Evolutionary conservation across 495 filamentous ascomycete genomes (phyloP).

Genomic region (Tetracladium marchalianum): DNA sequence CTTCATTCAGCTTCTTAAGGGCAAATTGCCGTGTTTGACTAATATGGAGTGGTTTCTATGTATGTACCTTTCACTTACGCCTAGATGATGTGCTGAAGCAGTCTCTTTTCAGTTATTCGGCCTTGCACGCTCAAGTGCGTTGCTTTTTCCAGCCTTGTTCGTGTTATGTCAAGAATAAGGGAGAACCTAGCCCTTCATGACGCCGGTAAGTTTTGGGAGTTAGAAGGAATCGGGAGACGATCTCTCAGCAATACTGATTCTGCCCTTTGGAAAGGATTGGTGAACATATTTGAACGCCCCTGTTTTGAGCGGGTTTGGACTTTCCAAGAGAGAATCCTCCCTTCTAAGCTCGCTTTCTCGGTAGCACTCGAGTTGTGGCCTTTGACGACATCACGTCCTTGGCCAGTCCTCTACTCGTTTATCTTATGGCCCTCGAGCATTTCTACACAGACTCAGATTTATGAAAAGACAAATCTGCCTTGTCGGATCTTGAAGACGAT

Average conservation of each 20-base stretch:
- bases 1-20: too few species aligned
- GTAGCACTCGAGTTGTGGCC: too few species aligned
- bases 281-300: background rate
- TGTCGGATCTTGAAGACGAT: background rate
- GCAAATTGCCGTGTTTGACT: too few species aligned
- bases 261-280: constrained; percentile 1
- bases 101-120: too few species aligned
- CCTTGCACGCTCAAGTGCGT: too few species aligned
- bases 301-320: constrained; percentile 5
- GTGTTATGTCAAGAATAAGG: too few species aligned
- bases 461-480: background rate
- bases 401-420: background rate
- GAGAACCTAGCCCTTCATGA: too few species aligned
- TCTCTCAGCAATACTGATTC: background rate
- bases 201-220: background rate
- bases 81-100: too few species aligned
- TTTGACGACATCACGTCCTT: background rate
- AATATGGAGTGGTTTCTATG: too few species aligned
- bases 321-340: constrained; percentile 1
- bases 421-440: background rate
- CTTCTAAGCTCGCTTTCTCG: background rate
- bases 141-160: too few species aligned
- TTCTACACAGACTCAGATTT: background rate
- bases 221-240: background rate
- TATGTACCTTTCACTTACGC: too few species aligned